Base-by-base conservation (phyloP, 2,329 filamentous ascomycete genomes). In the Pyrenophora seminiperda region DNA sequence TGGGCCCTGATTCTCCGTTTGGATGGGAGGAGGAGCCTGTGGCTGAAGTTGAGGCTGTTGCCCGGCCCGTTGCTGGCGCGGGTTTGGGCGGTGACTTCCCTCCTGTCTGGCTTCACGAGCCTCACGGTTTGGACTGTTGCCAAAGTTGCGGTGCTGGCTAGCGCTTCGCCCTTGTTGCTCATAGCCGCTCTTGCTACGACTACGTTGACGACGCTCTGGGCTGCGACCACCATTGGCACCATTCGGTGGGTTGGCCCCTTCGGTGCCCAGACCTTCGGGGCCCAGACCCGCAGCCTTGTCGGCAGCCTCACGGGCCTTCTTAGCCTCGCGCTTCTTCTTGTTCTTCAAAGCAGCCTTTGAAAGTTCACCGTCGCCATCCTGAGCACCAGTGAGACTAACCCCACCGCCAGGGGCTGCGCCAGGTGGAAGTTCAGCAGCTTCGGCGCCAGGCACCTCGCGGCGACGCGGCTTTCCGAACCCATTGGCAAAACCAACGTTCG, bases 301-400 rank as follows among this genome's bases (percentile, higher is more conserved):
- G 14, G 90, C 89, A 5, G 80, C 83, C 38, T 94, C 91, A 71
- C 92, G 94, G 42, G 84, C 83, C 77, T 97, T 97, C 81, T 95
- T 97, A 61, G 90, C 90, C 62, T 90, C 87, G 37, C 94, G 85
- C 83, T 97, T 97, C 84, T 97, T 97, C 84, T 97, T 97, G 77
- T 97, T 97, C 83, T 97, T 97, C 63, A 90, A 79, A 10, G 89
- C 91, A 45, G 88, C 85, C 77, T 94, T 95, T 56, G 89, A 92
- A 54, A 94, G 73, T 62, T 83, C 86, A 62, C 90, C 89, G 53
- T 91, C 88, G 34, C 86, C 77, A 75, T 87, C 73, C 57, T 77
- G 82, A 11, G 88, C 84, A 4, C 83, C 82, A 19, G 86, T 84
- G 37, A 89, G 80, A 55, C 82, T 83, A 33, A 86, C 84, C 34